Conservation (phyloP, 352 stramenopile genomes). For the Peronospora destructor region DNA sequence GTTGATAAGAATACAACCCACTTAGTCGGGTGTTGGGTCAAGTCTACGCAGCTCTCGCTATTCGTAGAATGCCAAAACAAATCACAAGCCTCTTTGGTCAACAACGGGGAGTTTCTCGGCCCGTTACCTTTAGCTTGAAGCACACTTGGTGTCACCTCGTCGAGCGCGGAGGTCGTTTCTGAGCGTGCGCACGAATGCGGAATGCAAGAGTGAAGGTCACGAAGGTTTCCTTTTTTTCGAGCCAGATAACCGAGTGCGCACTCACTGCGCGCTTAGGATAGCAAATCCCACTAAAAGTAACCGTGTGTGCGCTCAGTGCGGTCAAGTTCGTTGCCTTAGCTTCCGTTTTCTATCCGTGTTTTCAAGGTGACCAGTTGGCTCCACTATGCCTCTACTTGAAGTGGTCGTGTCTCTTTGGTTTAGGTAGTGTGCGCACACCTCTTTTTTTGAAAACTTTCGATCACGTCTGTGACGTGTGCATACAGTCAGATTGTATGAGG, state of each 20-base stretch:
- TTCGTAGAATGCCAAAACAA: constrained; percentile 27
- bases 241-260: constrained; percentile 15
- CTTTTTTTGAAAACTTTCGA: constrained; percentile 12
- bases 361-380: constrained; percentile 16
- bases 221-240: constrained; percentile 23
- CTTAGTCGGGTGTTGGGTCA: constrained; percentile 18
- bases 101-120: constrained; percentile 18
- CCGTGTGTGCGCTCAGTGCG: constrained; percentile 4
- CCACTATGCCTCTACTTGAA: constrained; percentile 29
- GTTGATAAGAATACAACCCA: constrained; percentile 19
- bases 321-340: constrained; percentile 8
- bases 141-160: constrained; percentile 17
- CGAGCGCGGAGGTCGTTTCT: constrained; percentile 23
- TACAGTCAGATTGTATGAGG: constrained; percentile 10
- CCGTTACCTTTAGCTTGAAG: constrained; percentile 21
- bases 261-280: constrained; percentile 19
- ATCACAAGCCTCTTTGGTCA: constrained; percentile 14
- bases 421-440: constrained; percentile 3
- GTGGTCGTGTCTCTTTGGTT: constrained; percentile 3
- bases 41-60: constrained; percentile 33
- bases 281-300: constrained; percentile 26
- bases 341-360: constrained; percentile 27
- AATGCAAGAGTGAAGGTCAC: constrained; percentile 29
- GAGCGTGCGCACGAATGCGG: constrained; percentile 17
- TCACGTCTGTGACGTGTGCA: constrained; percentile 15